Evolutionary conservation across 2,329 filamentous ascomycete species (phyloP), one percentile per base, ranked within the genome.

Genomic region (Dothideomycetidae sp.): DNA sequence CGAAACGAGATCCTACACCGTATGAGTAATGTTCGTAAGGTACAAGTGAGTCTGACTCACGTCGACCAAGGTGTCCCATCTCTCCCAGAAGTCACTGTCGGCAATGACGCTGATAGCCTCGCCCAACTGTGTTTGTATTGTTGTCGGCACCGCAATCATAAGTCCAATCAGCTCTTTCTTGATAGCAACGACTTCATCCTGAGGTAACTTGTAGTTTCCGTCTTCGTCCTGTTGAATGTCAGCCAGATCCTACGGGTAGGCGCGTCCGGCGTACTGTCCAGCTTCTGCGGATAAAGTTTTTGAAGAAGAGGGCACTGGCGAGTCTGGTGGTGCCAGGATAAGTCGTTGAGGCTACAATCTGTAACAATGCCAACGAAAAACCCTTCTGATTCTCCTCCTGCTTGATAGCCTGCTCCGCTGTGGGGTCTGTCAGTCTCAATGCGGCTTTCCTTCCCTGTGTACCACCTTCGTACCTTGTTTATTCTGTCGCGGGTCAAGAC

Each of bases 21-120:
- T 19, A 31, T 48, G 26, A 45, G 40, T 23, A 17, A 13, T 33
- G 18, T 11, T 12, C 28, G 10, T 14, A 10, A 4, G 10, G 14
- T 28, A n/a, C 5, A n/a, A 13, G 17, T 10, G 14, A 29, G n/a
- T 36, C 10, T 33, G 30, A 53, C 68, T 46, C 59, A 81, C 78
- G 64, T 81, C 74, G 37, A 93, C 86, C 42, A 98, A 69, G n/a
- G 86, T 93, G 53, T 96, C 81, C 90, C 90, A 98, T 52, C 81
- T 72, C 59, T 81, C 70, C 79, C 81, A 98, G 60, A 98, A 98
- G 58, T 98, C 90, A 48, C 86, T 96, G 61, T 96, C 88, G 43
- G 90, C 90, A 52, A 98, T 96, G 50, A 92, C 75, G 61, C 88
- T 94, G 58, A 96, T 92, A 44, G 90, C 86, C 7, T 96, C 90